Evolutionary conservation across 2,329 filamentous ascomycete species (phyloP).

Genomic region (Delphinella strobiligena): DNA sequence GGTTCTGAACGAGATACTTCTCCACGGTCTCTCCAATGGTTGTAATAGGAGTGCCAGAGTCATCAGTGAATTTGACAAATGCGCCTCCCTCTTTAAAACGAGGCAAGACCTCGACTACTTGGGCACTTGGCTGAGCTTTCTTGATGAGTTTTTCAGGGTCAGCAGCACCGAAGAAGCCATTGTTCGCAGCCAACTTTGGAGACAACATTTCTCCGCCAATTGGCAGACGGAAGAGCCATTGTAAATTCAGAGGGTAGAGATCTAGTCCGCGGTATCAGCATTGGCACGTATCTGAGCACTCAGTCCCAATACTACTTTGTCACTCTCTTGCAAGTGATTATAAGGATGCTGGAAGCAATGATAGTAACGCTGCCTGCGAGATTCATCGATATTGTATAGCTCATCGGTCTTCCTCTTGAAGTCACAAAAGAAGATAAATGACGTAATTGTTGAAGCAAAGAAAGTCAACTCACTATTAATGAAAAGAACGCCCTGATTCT

Average conservation of each 20-base stretch:
- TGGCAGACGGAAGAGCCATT: slow-evolving; percentile 46
- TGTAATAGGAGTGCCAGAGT: slow-evolving; percentile 19
- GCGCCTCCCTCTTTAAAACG: slow-evolving; percentile 84
- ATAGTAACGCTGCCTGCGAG: too few relatives aligned
- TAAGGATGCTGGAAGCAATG: too few relatives aligned
- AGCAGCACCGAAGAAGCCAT: slow-evolving; percentile 40
- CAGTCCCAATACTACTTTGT: not conserved
- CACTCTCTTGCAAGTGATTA: not conserved
- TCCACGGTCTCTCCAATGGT: slow-evolving; percentile 51
- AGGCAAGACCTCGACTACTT: slow-evolving; percentile 70
- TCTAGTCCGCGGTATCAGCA: slow-evolving; percentile 36
- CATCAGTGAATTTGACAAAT: slow-evolving; percentile 68
- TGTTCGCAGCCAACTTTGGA: slow-evolving; percentile 37
- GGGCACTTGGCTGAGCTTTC: slow-evolving; percentile 34
- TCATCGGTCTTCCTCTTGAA: not conserved
- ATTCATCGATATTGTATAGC: too few relatives aligned
- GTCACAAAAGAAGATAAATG: not conserved
- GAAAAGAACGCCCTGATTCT: slow-evolving; percentile 76
- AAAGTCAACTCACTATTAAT: slow-evolving; percentile 62
- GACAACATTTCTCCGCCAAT: slow-evolving; percentile 32
- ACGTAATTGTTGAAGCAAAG: not conserved
- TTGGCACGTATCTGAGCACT: not conserved
- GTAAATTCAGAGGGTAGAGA: slow-evolving; percentile 70
- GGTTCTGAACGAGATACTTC: slow-evolving; percentile 53
- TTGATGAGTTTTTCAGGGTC: slow-evolving; percentile 45